Evolutionary conservation across 345 rosid species (phyloP).

Genomic region (Salix koriyanagi): DNA sequence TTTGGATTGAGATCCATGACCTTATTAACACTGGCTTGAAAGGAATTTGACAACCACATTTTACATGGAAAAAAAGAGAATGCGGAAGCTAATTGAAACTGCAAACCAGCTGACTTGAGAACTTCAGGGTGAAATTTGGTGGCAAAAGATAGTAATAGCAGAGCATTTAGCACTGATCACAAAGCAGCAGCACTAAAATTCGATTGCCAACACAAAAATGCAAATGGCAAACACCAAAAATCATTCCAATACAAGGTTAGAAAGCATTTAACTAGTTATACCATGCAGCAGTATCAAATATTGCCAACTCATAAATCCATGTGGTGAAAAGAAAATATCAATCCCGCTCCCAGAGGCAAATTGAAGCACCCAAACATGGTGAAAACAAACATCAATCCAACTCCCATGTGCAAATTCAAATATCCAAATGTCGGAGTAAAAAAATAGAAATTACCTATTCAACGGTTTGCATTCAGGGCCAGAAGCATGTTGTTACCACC

Average conservation of each 20-base stretch:
- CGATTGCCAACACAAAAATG: background rate
- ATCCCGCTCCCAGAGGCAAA: background rate
- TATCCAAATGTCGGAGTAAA: background rate
- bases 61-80: background rate
- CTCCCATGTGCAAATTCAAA: background rate
- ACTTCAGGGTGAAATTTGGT: background rate
- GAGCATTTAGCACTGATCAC: background rate
- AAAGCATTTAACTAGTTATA: background rate
- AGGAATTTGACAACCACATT: background rate
- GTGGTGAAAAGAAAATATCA: background rate
- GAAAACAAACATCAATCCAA: background rate
- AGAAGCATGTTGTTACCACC: conserved; percentile 83
- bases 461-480: conserved; percentile 51
- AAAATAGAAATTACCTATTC: conserved; percentile 18
- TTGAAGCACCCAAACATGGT: background rate
- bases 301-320: background rate
- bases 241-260: background rate
- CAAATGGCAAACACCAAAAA: background rate
- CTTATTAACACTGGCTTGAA: background rate
- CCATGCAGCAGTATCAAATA: background rate
- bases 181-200: background rate
- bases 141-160: background rate
- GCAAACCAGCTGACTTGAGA: background rate
- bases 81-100: background rate
- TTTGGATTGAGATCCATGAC: background rate